A percentile compares a stretch with the other conserved stretches of the same genome.
Conservation (phyloP, 345 rosid species). For the Punica granatum region DNA sequence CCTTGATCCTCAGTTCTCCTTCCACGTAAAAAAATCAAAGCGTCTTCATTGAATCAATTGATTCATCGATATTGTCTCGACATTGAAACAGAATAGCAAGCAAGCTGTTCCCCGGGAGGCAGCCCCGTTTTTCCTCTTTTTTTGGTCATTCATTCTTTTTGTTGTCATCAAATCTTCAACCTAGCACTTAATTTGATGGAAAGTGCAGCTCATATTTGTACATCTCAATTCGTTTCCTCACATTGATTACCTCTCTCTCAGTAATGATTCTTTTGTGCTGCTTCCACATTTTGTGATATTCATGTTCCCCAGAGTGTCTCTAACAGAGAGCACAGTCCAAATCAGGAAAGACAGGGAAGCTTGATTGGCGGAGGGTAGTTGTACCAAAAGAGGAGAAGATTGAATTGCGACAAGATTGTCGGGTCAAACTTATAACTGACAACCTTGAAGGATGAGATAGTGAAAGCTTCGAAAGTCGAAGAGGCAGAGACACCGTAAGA, state of each 20-base stretch:
- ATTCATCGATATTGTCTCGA: not conserved
- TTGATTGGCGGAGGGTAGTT: not conserved
- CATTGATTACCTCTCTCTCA: too few relatives aligned
- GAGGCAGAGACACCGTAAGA: too few relatives aligned
- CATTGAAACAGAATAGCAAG: not conserved
- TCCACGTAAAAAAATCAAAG: not conserved
- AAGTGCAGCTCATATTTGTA: not conserved
- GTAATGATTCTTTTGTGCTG: too few relatives aligned
- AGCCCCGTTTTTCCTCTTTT: too few relatives aligned
- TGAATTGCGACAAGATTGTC: not conserved
- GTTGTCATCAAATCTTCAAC: not conserved
- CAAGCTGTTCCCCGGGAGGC: too few relatives aligned
- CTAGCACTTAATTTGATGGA: not conserved
- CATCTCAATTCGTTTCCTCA: not conserved
- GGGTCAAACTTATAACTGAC: not conserved
- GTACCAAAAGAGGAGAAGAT: not conserved
- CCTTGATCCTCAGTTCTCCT: constrained; percentile 33
- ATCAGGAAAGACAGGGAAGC: not conserved
- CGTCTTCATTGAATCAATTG: not conserved
- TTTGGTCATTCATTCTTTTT: not conserved
- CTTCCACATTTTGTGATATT: too few relatives aligned
- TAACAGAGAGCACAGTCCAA: too few relatives aligned
- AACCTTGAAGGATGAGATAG: not conserved
- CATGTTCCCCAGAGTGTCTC: too few relatives aligned
- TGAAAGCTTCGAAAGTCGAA: not conserved